These are phyloP conservation scores for Salix arbutifolia DNA, from an alignment of 345 rosid genomes.

Conservation along the genomic window DNA sequence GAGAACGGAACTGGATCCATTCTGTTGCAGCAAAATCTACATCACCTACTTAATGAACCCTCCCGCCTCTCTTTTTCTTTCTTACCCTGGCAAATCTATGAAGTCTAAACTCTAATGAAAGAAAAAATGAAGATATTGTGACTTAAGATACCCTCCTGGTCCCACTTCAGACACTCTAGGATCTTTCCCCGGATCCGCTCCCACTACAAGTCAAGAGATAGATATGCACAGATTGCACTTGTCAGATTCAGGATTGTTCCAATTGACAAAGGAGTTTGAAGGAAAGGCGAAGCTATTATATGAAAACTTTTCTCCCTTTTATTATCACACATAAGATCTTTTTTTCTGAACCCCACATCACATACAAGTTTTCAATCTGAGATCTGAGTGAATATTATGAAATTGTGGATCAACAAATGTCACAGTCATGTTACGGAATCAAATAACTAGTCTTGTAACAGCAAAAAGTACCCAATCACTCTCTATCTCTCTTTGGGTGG, in stretches of 20 bases:
- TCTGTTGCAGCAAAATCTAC: background rate
- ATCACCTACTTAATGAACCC: background rate
- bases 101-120: too few relatives aligned
- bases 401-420: background rate
- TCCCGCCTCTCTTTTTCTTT: background rate
- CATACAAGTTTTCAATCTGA: background rate
- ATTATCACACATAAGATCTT: background rate
- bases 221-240: too few relatives aligned
- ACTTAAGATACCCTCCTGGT: too few relatives aligned
- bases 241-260: too few relatives aligned
- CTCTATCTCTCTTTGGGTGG: too few relatives aligned
- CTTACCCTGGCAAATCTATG: background rate
- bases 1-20: background rate
- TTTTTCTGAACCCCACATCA: background rate
- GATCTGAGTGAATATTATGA: background rate
- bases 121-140: too few relatives aligned
- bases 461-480: background rate
- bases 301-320: background rate
- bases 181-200: too few relatives aligned
- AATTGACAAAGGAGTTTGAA: background rate
- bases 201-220: too few relatives aligned
- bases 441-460: background rate
- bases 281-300: background rate
- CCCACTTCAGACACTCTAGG: too few relatives aligned
- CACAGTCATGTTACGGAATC: background rate